A percentile compares a stretch with the other conserved stretches of the same genome.
Conservation (phyloP, 2,329 filamentous ascomycete species). For the Trichoderma harzianum region DNA sequence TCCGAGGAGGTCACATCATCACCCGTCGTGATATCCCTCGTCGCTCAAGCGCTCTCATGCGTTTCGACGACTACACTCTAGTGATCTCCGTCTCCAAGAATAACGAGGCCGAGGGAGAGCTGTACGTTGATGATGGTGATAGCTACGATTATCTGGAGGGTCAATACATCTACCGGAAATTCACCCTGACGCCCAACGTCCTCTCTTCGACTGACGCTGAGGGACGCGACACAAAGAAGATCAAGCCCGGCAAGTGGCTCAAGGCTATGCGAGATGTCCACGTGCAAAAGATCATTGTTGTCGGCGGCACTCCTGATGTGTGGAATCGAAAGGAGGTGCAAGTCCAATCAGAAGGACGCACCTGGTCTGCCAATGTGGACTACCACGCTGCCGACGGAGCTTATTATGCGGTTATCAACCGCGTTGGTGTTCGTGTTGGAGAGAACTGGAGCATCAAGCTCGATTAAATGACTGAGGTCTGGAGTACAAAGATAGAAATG, state of each 20-base stretch:
- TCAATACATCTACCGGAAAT: slow-evolving; percentile 82
- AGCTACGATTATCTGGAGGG: slow-evolving; percentile 83
- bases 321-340: slow-evolving; percentile 66
- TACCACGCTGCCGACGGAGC: slow-evolving; percentile 52
- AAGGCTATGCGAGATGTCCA: slow-evolving; percentile 74
- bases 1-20: slow-evolving; percentile 91
- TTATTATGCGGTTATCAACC: slow-evolving; percentile 51
- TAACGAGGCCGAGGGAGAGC: slow-evolving; percentile 65
- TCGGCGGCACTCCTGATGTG: slow-evolving; percentile 70
- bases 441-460: slow-evolving; percentile 51
- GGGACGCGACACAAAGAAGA: slow-evolving; percentile 50
- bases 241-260: slow-evolving; percentile 64
- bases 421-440: slow-evolving; percentile 50
- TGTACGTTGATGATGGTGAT: slow-evolving; percentile 94
- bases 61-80: slow-evolving; percentile 90
- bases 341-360: slow-evolving; percentile 52
- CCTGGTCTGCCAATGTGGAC: slow-evolving; percentile 56
- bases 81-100: slow-evolving; percentile 66
- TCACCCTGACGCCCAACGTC: slow-evolving; percentile 59
- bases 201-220: slow-evolving; percentile 70
- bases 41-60: slow-evolving; percentile 84
- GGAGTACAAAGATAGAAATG: background rate
- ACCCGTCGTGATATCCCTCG: slow-evolving; percentile 85
- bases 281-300: slow-evolving; percentile 80
- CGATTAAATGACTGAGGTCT: background rate